Evolutionary conservation across 495 filamentous ascomycete genomes (phyloP).

Genomic region (Aspergillus asperescens): DNA sequence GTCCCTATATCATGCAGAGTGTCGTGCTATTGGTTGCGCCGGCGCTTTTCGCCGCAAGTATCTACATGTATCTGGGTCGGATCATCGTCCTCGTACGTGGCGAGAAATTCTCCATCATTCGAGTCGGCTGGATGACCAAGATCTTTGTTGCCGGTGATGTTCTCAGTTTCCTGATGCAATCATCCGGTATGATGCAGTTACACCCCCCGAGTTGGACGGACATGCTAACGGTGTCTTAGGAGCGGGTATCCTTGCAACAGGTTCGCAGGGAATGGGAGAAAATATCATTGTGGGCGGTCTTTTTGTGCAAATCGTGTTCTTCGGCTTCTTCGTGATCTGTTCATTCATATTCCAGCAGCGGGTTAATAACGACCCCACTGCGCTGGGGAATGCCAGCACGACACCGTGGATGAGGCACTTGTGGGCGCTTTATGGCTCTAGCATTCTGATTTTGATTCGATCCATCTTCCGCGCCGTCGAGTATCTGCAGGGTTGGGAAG

Average conservation of each 20-base stretch:
- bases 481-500: slow-evolving; percentile 51
- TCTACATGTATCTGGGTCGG: slow-evolving; percentile 53
- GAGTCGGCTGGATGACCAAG: slow-evolving; percentile 43
- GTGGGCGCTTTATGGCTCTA: slow-evolving; percentile 47
- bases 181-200: slow-evolving; percentile 18
- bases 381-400: slow-evolving; percentile 9
- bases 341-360: slow-evolving; percentile 40
- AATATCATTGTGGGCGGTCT: slow-evolving; percentile 43
- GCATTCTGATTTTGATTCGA: slow-evolving; percentile 54
- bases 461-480: slow-evolving; percentile 58
- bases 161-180: slow-evolving; percentile 38
- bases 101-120: slow-evolving; percentile 34
- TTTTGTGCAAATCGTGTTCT: slow-evolving; percentile 48
- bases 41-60: slow-evolving; percentile 48
- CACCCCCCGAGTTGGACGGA: background rate
- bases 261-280: slow-evolving; percentile 13
- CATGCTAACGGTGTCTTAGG: slow-evolving; percentile 12
- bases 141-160: slow-evolving; percentile 35
- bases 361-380: slow-evolving; percentile 18
- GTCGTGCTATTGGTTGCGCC: slow-evolving; percentile 45
- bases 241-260: slow-evolving; percentile 28
- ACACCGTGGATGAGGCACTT: slow-evolving; percentile 50
- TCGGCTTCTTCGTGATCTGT: slow-evolving; percentile 47
- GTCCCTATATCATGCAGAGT: slow-evolving; percentile 45
- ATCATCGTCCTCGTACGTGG: slow-evolving; percentile 39